Conservation (phyloP, 2,329 filamentous ascomycete species). For the Penicillium glabrum region DNA sequence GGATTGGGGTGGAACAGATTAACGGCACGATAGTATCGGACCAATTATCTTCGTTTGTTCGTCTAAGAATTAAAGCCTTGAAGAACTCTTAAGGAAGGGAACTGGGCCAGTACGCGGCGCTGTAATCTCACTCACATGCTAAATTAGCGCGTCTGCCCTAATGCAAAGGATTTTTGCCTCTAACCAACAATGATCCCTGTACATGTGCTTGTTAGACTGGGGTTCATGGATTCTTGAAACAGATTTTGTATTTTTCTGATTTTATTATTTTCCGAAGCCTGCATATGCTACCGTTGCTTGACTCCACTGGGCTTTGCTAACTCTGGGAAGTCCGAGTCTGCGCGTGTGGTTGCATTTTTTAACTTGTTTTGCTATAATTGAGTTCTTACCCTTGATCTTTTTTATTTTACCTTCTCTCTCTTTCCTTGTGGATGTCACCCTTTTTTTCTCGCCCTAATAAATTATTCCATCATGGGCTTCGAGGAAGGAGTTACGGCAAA, state of each 20-base stretch:
- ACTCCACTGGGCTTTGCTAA: neutral
- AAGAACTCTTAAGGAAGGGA: neutral
- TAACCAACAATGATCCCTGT: too few species aligned
- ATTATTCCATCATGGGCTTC: neutral
- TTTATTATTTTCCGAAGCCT: too few species aligned
- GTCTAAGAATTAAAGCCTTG: neutral
- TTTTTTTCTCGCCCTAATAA: neutral
- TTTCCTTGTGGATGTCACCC: neutral
- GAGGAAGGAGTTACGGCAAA: slow-evolving; percentile 13
- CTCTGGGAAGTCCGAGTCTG: neutral
- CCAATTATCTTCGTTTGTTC: neutral
- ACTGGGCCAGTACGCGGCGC: too few species aligned
- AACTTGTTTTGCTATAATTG: neutral
- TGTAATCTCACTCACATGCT: too few species aligned
- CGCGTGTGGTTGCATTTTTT: neutral
- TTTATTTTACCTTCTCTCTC: neutral
- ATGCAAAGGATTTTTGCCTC: too few species aligned
- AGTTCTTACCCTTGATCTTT: neutral
- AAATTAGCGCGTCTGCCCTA: too few species aligned
- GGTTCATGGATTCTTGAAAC: too few species aligned
- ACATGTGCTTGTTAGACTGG: too few species aligned
- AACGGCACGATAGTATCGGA: neutral
- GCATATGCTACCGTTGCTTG: too few species aligned
- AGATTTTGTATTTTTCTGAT: too few species aligned
- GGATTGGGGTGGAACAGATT: neutral